A percentile compares a stretch with the other conserved stretches of the same genome.
These are phyloP conservation scores for Heliamphora pulchella DNA, from an alignment of 179 eudicot species.

Conservation along the genomic window DNA sequence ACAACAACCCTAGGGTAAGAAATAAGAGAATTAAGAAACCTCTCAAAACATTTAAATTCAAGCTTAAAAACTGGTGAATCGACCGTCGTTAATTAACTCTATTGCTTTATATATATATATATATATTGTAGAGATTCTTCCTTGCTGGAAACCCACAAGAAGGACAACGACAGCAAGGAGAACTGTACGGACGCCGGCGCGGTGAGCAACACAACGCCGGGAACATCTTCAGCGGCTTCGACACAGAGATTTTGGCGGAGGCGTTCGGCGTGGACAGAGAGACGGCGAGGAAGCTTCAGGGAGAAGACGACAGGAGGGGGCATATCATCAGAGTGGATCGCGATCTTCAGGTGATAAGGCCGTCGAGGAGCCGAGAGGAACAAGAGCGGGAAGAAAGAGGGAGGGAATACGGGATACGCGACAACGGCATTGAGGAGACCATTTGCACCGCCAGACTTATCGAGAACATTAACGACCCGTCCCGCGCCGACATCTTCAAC, in stretches of 20 bases:
- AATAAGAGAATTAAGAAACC: background rate
- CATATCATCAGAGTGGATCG: conserved; percentile 41
- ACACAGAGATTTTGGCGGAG: conserved; percentile 30
- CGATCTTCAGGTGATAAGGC: conserved; percentile 48
- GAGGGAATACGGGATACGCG: background rate
- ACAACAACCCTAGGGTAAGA: conserved; percentile 41
- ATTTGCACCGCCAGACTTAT: conserved; percentile 42
- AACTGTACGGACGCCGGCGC: background rate
- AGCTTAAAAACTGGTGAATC: too few relatives aligned
- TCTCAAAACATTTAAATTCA: too few relatives aligned
- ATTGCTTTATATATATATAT: background rate
- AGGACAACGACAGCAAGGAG: conserved; percentile 19
- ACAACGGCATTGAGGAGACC: conserved; percentile 60
- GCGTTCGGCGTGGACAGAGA: conserved; percentile 44
- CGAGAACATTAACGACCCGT: conserved; percentile 45
- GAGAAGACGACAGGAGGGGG: conserved; percentile 55
- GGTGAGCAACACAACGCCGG: conserved; percentile 23
- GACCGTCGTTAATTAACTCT: too few relatives aligned
- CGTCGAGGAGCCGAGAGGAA: conserved; percentile 30
- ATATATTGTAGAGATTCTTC: conserved; percentile 56
- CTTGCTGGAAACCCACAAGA: conserved; percentile 57
- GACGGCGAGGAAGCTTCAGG: conserved; percentile 40
- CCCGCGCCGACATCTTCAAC: conserved; percentile 48
- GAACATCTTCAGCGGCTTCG: conserved; percentile 53
- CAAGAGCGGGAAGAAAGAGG: conserved; percentile 13